Conservation (phyloP, 805 yeast species). For the Yamadazyma laniorum region DNA sequence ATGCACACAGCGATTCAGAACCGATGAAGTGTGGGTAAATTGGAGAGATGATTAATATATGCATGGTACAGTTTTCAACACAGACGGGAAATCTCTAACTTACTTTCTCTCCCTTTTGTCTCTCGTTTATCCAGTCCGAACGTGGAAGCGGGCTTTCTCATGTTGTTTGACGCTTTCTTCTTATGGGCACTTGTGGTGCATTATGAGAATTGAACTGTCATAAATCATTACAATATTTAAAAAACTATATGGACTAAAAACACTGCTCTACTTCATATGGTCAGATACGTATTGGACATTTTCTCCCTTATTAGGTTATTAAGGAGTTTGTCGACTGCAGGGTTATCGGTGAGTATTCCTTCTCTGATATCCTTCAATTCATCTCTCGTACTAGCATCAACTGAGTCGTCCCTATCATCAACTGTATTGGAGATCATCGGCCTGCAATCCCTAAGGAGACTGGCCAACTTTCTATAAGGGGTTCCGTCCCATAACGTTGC, state of each 20-base stretch:
- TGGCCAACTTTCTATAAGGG: conserved; percentile 44
- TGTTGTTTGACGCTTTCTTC: conserved; percentile 5
- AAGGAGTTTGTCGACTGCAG: conserved; percentile 7
- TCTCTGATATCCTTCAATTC: neutral
- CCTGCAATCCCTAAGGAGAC: conserved; percentile 41
- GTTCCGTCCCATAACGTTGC: conserved; percentile 47
- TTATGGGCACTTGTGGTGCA: neutral
- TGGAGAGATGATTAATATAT: conserved; percentile 67
- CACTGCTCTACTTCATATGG: conserved; percentile 12
- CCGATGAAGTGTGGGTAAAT: conserved; percentile 86
- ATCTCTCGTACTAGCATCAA: neutral
- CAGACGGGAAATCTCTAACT: neutral
- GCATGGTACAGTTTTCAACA: too few species aligned
- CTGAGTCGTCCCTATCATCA: too few species aligned
- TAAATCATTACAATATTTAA: conserved; percentile 9
- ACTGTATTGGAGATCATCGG: too few species aligned
- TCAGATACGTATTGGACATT: conserved; percentile 36
- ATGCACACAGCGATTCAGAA: conserved; percentile 90
- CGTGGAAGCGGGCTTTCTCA: too few species aligned
- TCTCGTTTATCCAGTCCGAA: too few species aligned
- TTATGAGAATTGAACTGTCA: conserved; percentile 8
- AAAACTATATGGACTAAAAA: conserved; percentile 2
- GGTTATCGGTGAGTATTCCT: conserved; percentile 11
- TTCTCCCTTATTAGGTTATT: conserved; percentile 5
- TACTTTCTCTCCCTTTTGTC: too few species aligned